Evolutionary conservation across 1,139 yeast genomes (phyloP), one percentile per base, ranked within the genome.

Genomic region (Taphrina pruni): DNA sequence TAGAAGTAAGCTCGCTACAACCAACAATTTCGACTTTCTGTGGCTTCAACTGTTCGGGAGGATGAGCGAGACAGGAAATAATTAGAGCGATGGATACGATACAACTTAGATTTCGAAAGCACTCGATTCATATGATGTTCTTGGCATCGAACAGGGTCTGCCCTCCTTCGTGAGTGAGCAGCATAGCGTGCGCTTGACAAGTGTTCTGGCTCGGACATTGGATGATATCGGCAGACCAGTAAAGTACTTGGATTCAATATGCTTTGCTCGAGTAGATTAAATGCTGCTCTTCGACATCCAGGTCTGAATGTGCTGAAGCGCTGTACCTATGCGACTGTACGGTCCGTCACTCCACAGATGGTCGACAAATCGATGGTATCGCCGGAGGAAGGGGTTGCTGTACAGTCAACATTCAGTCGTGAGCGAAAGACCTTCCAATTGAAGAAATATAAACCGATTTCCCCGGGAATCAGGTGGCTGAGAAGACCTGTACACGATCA

Each of bases 401-500:
- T 8, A 9, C 50, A 12, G 11, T 41, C 52, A 12, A 26, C 38
- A 2, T 17, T 17, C 38, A 26, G 35, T 7, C 43, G 62, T 9
- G 62, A 58, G 39, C 51, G 54, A 70, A 70, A 55, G 58, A 17
- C 45, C 8, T 70, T 73, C 5, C 62, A 64, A 65, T 62, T 73
- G 46, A 67, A 66, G 52, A 73, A 70, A 52, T 70, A 69, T 46
- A 72, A 72, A 60, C 74, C 74, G 14, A 48, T 60, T 6, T 52
- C 74, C 11, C 75, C 75, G 11, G 75, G 75, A 46, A 48, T 73
- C 72, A 86, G 97, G 75, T 92, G 97, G 90, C 90, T 86, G 82
- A 85, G 90, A 76, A 86, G 88, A 74, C 98, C 98, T 58, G 83
- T 92, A 11, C 94, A 93, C 78, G 88, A 90, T 20, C 91, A 94